A percentile compares a stretch with the other conserved stretches of the same genome.
Conservation (phyloP, 352 stramenopile species). For the Pythium coloratum region DNA sequence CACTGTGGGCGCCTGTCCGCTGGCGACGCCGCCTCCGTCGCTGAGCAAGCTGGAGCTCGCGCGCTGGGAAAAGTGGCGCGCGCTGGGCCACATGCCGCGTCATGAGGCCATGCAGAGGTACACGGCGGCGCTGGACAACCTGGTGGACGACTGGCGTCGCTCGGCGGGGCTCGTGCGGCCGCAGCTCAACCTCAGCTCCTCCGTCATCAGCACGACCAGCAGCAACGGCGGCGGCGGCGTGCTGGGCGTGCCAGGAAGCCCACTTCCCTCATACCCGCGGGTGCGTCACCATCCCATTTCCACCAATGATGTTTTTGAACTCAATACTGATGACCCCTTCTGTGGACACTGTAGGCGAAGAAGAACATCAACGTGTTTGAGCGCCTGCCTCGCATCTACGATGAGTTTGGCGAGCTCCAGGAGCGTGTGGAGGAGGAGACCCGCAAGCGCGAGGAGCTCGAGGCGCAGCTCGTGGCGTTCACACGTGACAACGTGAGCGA, state of each 20-base stretch:
- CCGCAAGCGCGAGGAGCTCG: constrained; percentile 68
- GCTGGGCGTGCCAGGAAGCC: constrained; percentile 6
- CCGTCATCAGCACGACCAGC: constrained; percentile 26
- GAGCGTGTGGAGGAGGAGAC: constrained; percentile 69
- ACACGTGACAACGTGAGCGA: constrained; percentile 53
- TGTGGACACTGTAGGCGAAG: constrained; percentile 22
- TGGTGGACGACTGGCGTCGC: constrained; percentile 81
- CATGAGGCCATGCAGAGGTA: constrained; percentile 83
- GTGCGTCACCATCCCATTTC: constrained; percentile 6
- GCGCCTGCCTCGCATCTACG: constrained; percentile 60
- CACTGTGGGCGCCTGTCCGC: constrained; percentile 56
- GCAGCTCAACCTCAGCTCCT: constrained; percentile 18
- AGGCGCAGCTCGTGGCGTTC: constrained; percentile 61
- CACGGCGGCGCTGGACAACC: constrained; percentile 70
- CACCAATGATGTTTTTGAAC: not conserved
- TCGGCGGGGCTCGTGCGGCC: constrained; percentile 33
- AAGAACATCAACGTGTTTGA: constrained; percentile 64
- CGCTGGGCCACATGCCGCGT: constrained; percentile 61
- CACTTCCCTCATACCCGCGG: constrained; percentile 13
- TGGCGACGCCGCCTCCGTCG: constrained; percentile 31
- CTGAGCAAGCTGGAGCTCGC: constrained; percentile 50
- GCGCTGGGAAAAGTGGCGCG: constrained; percentile 71
- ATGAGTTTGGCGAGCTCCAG: constrained; percentile 66
- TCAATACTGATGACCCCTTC: not conserved
- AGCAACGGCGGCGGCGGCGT: constrained; percentile 8